Conservation (phyloP, 164 flowering plant species). For the Magnolia kwangsiensis region DNA sequence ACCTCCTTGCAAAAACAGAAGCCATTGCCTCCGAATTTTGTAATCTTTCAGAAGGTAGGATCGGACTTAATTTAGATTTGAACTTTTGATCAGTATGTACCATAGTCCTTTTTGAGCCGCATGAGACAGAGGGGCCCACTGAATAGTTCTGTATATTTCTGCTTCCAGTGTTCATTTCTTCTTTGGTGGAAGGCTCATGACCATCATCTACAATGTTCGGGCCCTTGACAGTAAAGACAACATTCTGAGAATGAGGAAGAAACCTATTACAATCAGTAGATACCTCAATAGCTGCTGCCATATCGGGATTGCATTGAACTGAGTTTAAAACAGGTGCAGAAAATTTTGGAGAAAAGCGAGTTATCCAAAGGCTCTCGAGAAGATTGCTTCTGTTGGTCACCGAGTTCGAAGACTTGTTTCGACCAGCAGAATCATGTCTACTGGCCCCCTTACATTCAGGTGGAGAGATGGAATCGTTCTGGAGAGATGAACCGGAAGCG, state of each 20-base stretch:
- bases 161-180: conserved; percentile 9
- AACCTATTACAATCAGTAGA: conserved; percentile 14
- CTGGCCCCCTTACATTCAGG: conserved; percentile 26
- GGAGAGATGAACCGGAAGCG: conserved; percentile 28
- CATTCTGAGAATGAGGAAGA: conserved; percentile 20
- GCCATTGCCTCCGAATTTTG: conserved; percentile 56
- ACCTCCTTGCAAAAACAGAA: conserved; percentile 64
- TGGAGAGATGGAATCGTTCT: conserved; percentile 22
- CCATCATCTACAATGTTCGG: conserved; percentile 17
- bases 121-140: conserved; percentile 16
- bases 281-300: conserved; percentile 10
- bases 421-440: conserved; percentile 6
- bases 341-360: conserved; percentile 48
- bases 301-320: conserved; percentile 15
- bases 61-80: conserved; percentile 21
- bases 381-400: conserved; percentile 18
- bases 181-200: conserved; percentile 18
- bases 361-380: conserved; percentile 58
- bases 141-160: conserved; percentile 19
- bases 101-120: conserved; percentile 20
- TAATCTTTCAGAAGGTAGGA: conserved; percentile 28
- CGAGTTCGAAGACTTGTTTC: conserved; percentile 14
- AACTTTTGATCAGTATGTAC: conserved; percentile 23
- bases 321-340: conserved; percentile 19
- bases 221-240: conserved; percentile 14